Percentiles rank a stretch among this genome's conserved stretches.
phyloP scores from a whole-genome alignment of 129 eudicot genomes.

The Tagetes erecta region DNA sequence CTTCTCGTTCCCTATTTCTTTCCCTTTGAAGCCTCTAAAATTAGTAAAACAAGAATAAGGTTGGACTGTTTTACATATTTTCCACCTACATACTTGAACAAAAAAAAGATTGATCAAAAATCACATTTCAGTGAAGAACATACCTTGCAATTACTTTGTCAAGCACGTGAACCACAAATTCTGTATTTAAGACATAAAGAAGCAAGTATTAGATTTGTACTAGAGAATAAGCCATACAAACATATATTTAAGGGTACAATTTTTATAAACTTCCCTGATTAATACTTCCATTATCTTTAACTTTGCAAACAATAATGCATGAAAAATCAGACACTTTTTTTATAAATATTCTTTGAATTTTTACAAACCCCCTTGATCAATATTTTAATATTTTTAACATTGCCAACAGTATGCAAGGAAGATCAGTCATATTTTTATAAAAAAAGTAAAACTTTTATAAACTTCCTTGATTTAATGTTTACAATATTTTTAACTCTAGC shows the following conservation, averaged over 20 bases:
- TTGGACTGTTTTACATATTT: neutral
- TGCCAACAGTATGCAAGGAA: no score
- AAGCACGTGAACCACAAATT: constrained; percentile 66
- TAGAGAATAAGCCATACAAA: neutral
- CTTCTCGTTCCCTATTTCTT: constrained; percentile 76
- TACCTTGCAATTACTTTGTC: constrained; percentile 78
- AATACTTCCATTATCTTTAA: neutral
- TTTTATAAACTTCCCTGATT: neutral
- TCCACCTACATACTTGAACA: neutral
- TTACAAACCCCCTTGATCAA: neutral
- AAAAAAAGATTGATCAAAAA: neutral
- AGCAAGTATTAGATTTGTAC: constrained; percentile 13
- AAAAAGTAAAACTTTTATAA: no score
- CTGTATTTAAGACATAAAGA: constrained; percentile 42
- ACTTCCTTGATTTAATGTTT: no score
- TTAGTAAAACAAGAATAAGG: constrained; percentile 27
- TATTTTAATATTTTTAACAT: neutral
- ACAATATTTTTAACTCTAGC: neutral
- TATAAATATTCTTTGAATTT: no score
- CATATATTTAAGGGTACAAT: no score
- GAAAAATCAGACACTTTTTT: neutral
- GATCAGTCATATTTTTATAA: no score
- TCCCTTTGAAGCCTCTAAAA: constrained; percentile 60
- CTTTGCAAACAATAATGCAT: neutral
- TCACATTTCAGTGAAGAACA: neutral